Evolutionary conservation across 768 basidiomycete genomes (phyloP).

Genomic region (Calocera viscosa): DNA sequence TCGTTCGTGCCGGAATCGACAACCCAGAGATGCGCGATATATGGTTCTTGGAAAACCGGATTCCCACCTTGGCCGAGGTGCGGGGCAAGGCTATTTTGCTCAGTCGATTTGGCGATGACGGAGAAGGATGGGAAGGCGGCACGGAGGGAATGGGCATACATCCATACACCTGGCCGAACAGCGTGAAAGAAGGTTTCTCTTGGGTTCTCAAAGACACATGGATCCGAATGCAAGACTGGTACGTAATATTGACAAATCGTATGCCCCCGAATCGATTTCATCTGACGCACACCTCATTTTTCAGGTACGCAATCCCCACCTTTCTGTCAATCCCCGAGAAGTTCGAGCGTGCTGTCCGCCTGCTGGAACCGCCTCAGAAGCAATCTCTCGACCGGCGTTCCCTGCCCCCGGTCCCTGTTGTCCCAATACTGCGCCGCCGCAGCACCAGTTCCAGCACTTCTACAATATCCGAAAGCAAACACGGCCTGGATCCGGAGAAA

Average conservation of each 20-base stretch:
- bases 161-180: conserved; percentile 77
- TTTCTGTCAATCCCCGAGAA: conserved; percentile 82
- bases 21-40: conserved; percentile 37
- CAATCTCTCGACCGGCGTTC: neutral
- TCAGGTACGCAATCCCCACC: conserved; percentile 67
- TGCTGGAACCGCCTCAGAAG: conserved; percentile 19
- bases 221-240: conserved; percentile 82
- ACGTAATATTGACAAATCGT: conserved; percentile 14
- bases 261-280: neutral
- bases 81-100: conserved; percentile 76
- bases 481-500: neutral
- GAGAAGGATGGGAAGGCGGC: conserved; percentile 55
- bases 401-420: neutral
- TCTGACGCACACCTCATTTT: neutral
- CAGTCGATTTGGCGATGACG: conserved; percentile 68
- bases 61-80: conserved; percentile 72
- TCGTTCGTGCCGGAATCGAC: conserved; percentile 54
- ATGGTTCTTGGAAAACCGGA: conserved; percentile 74
- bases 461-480: neutral
- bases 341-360: conserved; percentile 38
- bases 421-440: neutral
- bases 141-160: conserved; percentile 73
- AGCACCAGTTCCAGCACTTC: neutral
- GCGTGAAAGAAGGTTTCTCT: conserved; percentile 52
- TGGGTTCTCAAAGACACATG: conserved; percentile 58